phyloP scores from a whole-genome alignment of 257 asterid genomes.

The Nicotiana attenuata region DNA sequence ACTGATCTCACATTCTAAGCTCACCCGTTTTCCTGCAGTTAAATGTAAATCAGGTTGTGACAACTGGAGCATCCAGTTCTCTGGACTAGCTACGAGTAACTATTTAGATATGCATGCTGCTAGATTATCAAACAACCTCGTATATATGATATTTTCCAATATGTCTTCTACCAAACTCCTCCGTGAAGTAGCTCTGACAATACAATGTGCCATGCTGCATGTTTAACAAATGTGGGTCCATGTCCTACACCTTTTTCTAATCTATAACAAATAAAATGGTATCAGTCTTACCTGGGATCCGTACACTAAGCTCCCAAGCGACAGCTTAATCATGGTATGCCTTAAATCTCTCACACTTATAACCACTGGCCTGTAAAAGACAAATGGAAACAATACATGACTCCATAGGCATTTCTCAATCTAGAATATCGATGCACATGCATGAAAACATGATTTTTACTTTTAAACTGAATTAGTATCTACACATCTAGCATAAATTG shows the following conservation, averaged over 20 bases:
- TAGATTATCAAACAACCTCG: background rate
- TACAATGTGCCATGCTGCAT: background rate
- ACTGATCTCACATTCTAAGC: background rate
- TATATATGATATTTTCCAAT: background rate
- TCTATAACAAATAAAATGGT: background rate
- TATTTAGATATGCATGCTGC: slow-evolving; percentile 1
- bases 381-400: background rate
- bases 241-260: background rate
- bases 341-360: slow-evolving; percentile 14
- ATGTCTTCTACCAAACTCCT: background rate
- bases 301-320: slow-evolving; percentile 8
- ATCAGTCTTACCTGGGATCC: slow-evolving; percentile 21
- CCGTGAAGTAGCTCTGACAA: background rate
- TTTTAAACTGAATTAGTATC: background rate
- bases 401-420: background rate
- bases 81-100: background rate
- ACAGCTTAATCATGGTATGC: slow-evolving; percentile 9
- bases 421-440: background rate
- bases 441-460: background rate
- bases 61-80: background rate
- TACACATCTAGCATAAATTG: background rate
- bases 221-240: background rate
- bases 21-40: background rate
- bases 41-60: background rate
- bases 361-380: slow-evolving; percentile 47